A percentile compares a stretch with the other conserved stretches of the same genome.
Conservation (phyloP, 371 early-diverging fungal species). For the Mycotypha africana region DNA sequence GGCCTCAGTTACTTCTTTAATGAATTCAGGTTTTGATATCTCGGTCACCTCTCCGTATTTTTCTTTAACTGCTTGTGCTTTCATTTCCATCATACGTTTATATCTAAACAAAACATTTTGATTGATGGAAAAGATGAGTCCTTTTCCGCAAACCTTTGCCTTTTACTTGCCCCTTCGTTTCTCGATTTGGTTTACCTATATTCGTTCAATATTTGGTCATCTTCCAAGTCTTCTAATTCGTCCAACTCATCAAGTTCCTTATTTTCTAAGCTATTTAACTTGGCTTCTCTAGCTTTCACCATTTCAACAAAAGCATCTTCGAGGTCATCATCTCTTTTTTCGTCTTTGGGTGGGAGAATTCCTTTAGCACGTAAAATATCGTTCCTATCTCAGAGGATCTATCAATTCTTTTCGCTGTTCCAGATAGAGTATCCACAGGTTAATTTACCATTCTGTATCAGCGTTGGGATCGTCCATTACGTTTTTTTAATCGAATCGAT, state of each 20-base stretch:
- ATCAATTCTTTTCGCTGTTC: background rate
- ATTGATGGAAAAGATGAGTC: background rate
- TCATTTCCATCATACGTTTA: constrained; percentile 77
- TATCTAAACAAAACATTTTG: constrained; percentile 27
- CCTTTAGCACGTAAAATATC: constrained; percentile 90
- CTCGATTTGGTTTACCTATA: constrained; percentile 46
- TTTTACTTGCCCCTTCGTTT: too few relatives aligned
- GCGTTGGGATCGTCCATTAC: constrained; percentile 66
- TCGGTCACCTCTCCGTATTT: constrained; percentile 78
- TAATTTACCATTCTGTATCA: constrained; percentile 67
- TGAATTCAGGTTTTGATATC: constrained; percentile 91
- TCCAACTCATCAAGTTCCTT: constrained; percentile 84
- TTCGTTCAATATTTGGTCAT: constrained; percentile 76
- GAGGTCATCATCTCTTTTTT: constrained; percentile 68
- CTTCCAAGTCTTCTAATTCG: constrained; percentile 84
- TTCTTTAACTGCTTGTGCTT: constrained; percentile 51
- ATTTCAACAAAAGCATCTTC: constrained; percentile 77
- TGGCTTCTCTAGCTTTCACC: constrained; percentile 55
- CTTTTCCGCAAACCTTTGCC: background rate
- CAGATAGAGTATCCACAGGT: background rate
- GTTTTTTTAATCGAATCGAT: too few relatives aligned
- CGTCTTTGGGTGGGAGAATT: constrained; percentile 80
- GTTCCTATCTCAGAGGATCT: constrained; percentile 43
- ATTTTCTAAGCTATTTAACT: constrained; percentile 57
- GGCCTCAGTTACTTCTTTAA: constrained; percentile 86